These are phyloP conservation scores for Syzygium aromaticum DNA, from an alignment of 345 rosid genomes.

Conservation along the genomic window DNA sequence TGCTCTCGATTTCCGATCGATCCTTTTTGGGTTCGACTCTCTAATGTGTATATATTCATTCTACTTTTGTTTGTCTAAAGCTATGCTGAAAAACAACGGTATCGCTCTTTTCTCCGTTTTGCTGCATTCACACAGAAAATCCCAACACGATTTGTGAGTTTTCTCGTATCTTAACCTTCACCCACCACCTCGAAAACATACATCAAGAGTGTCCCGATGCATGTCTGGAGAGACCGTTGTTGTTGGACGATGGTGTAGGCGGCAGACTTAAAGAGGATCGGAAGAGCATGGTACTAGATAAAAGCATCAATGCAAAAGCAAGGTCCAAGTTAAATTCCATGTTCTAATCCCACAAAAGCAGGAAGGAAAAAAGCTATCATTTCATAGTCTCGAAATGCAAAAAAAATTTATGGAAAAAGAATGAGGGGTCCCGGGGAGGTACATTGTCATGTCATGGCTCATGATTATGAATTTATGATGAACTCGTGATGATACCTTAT, in stretches of 20 bases:
- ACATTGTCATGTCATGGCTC: background rate
- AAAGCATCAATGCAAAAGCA: rapidly evolving
- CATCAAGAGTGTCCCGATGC: background rate
- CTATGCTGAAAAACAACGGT: background rate
- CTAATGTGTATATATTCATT: background rate
- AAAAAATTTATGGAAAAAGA: background rate
- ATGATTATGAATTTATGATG: background rate
- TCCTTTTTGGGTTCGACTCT: background rate
- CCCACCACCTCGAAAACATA: background rate
- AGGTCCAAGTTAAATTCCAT: background rate
- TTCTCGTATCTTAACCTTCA: background rate
- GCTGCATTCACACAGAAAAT: background rate
- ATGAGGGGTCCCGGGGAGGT: background rate
- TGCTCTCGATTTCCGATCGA: background rate
- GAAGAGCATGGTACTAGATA: background rate
- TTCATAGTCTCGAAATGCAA: background rate
- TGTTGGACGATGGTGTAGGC: no score
- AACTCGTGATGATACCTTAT: background rate
- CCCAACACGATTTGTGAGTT: background rate
- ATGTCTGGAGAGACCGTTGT: background rate
- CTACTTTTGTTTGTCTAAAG: background rate
- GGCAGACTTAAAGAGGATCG: no score
- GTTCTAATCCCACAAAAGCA: background rate
- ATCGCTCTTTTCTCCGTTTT: background rate
- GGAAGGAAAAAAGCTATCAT: background rate